phyloP scores from a whole-genome alignment of 345 rosid species.

The Gossypium rotundifolium region DNA sequence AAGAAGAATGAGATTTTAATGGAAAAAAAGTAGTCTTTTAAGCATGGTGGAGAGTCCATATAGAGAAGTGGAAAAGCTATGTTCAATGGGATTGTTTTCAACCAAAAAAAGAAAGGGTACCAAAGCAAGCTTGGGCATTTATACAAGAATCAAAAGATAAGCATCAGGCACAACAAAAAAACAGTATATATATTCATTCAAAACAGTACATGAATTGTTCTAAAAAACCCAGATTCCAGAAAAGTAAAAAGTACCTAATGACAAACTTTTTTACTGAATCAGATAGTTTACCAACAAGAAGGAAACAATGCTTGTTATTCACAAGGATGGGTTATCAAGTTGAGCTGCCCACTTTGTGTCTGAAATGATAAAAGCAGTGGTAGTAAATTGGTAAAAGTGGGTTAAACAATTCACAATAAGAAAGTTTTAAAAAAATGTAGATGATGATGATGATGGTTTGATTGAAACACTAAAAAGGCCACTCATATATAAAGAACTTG shows the following conservation, averaged over 20 bases:
- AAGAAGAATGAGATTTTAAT: constrained; percentile 46
- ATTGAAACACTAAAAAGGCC: neutral
- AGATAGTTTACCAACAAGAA: no score
- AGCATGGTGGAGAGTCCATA: constrained; percentile 46
- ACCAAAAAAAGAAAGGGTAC: no score
- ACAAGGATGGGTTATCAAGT: neutral
- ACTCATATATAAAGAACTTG: neutral
- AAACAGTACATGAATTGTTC: neutral
- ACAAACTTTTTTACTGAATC: no score
- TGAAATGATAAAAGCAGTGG: constrained; percentile 4
- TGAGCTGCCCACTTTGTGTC: constrained; percentile 5
- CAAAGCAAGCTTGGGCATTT: no score
- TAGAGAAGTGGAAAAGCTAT: constrained; percentile 24
- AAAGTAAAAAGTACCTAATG: neutral
- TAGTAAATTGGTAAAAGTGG: constrained; percentile 6
- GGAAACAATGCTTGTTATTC: neutral
- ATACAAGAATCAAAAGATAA: no score
- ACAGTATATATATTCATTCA: no score
- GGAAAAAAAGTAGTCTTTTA: constrained; percentile 6
- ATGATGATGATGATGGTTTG: no score
- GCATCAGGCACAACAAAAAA: no score
- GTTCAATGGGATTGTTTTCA: constrained; percentile 20
- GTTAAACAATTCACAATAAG: neutral
- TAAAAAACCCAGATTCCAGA: neutral
- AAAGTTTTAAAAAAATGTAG: neutral